These are phyloP conservation scores for Lyophyllum atratum DNA, from an alignment of 768 basidiomycete species.

Conservation along the genomic window DNA sequence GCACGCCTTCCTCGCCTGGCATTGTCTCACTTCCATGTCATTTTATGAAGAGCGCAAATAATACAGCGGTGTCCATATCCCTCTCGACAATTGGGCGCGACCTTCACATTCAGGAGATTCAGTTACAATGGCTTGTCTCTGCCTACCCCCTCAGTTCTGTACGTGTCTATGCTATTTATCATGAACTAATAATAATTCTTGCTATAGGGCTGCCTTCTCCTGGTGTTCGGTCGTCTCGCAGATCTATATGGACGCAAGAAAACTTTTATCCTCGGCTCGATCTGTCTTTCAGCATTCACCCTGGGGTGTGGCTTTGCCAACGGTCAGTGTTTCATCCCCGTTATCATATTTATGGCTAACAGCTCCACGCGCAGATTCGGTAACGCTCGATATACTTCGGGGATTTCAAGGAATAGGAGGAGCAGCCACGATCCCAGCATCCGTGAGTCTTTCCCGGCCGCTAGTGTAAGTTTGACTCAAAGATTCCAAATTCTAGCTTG, in stretches of 20 bases:
- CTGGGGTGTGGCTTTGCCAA: constrained; percentile 66
- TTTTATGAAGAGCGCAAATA: constrained; percentile 45
- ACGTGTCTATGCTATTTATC: constrained; percentile 1
- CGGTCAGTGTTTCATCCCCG: constrained; percentile 28
- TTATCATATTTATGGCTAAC: background rate
- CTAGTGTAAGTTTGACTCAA: background rate
- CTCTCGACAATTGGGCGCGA: constrained; percentile 53
- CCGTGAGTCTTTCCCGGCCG: constrained; percentile 42
- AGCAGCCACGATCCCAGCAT: constrained; percentile 74
- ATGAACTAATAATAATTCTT: background rate
- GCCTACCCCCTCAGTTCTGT: constrained; percentile 72
- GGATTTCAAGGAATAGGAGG: constrained; percentile 81
- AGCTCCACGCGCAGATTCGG: constrained; percentile 41
- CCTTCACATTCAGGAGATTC: constrained; percentile 47
- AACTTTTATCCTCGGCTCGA: constrained; percentile 62
- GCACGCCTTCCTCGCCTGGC: background rate
- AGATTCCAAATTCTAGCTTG: constrained; percentile 46
- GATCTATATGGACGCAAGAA: constrained; percentile 79
- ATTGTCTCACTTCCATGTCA: background rate
- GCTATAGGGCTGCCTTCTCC: constrained; percentile 70
- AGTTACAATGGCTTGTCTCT: constrained; percentile 68
- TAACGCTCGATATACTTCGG: constrained; percentile 69
- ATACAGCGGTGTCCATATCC: constrained; percentile 51
- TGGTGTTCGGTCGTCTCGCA: constrained; percentile 78
- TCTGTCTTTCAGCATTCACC: constrained; percentile 54